A percentile compares a stretch with the other conserved stretches of the same genome.
These are phyloP conservation scores for Graphilbum sp. DNA, from an alignment of 2,329 filamentous ascomycete genomes.

Conservation along the genomic window DNA sequence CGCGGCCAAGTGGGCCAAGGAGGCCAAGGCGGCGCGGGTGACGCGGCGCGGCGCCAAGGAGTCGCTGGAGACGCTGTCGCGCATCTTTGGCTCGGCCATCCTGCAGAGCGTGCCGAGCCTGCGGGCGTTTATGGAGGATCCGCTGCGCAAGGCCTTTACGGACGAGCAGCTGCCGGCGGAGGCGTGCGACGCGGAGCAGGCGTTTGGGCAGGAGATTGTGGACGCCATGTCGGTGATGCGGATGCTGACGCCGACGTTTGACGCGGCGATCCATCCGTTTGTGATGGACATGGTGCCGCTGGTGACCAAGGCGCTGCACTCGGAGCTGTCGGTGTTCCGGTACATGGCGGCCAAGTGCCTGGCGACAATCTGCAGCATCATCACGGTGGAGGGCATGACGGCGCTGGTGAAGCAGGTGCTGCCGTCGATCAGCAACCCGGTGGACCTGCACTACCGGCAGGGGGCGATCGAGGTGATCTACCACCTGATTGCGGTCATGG, in stretches of 20 bases:
- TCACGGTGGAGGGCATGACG: constrained; percentile 89
- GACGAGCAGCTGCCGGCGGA: constrained; percentile 52
- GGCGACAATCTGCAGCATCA: constrained; percentile 92
- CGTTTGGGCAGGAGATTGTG: constrained; percentile 79
- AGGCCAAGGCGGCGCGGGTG: constrained; percentile 77
- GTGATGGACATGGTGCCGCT: constrained; percentile 71
- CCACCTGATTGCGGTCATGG: constrained; percentile 96
- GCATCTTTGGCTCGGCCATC: constrained; percentile 60
- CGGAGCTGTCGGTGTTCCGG: constrained; percentile 75
- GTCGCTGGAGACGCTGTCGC: constrained; percentile 73
- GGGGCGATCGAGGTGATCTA: constrained; percentile 92
- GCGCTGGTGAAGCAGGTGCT: constrained; percentile 86
- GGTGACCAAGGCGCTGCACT: constrained; percentile 76
- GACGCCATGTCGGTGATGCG: constrained; percentile 87
- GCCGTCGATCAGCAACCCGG: constrained; percentile 77
- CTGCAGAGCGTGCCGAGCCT: constrained; percentile 77
- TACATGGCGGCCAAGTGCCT: constrained; percentile 97
- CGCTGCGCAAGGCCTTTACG: constrained; percentile 59
- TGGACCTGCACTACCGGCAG: constrained; percentile 79
- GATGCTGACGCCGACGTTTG: constrained; percentile 80
- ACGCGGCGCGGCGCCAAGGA: constrained; percentile 89
- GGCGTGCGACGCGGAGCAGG: constrained; percentile 55
- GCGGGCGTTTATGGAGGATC: constrained; percentile 62
- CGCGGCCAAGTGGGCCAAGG: constrained; percentile 74
- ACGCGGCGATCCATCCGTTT: constrained; percentile 59